A percentile compares a stretch with the other conserved stretches of the same genome.
Evolutionary conservation across 208 protist species (phyloP).

Genomic region (Borovskyia barvae): DNA sequence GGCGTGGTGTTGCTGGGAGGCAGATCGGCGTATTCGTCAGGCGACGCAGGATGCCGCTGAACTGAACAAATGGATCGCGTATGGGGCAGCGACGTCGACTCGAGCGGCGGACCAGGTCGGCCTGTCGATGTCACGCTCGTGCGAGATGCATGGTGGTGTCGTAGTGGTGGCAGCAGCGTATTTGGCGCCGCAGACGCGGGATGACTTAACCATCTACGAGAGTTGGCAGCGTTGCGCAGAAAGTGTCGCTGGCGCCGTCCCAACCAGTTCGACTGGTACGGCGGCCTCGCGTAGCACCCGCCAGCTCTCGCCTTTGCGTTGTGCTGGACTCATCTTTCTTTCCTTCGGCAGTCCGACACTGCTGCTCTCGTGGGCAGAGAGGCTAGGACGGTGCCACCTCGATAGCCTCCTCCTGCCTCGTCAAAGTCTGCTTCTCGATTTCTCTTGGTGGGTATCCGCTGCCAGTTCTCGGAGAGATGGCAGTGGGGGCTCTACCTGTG

Average conservation of each 20-base stretch:
- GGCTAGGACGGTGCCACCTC: constrained; percentile 11
- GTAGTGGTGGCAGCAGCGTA: constrained; percentile 28
- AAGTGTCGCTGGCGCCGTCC: constrained; percentile 1
- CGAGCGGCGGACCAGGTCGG: background rate
- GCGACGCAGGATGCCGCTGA: constrained; percentile 23
- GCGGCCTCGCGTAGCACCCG: constrained; percentile 6
- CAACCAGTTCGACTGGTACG: background rate
- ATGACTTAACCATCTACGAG: constrained; percentile 34
- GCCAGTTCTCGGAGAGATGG: background rate
- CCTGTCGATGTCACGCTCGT: background rate
- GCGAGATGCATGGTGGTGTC: background rate
- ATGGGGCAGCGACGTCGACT: background rate
- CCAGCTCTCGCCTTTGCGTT: constrained; percentile 18
- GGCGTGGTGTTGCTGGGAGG: constrained; percentile 25
- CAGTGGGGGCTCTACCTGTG: too few species aligned
- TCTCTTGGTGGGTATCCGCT: constrained; percentile 46
- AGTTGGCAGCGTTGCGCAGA: constrained; percentile 40
- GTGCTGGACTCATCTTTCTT: constrained; percentile 8
- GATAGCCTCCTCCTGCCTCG: constrained; percentile 44
- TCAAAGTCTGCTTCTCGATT: constrained; percentile 56
- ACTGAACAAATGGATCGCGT: constrained; percentile 18
- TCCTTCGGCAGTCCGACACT: constrained; percentile 26
- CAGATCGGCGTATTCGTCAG: constrained; percentile 27
- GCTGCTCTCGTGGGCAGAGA: constrained; percentile 28
- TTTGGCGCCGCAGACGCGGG: constrained; percentile 23